Base-by-base conservation (phyloP, 805 yeast species). In the Candida peoriensis region DNA sequence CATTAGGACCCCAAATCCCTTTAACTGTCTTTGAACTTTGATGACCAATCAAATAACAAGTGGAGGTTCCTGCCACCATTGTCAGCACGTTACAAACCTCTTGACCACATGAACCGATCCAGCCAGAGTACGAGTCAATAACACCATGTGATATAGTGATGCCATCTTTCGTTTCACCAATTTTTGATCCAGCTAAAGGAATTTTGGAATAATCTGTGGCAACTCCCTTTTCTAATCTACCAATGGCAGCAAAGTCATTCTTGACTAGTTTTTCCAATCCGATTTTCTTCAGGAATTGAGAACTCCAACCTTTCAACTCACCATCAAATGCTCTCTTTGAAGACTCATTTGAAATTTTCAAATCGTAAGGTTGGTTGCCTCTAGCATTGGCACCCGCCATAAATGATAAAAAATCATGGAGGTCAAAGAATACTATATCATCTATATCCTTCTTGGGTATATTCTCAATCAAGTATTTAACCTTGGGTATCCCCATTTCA, bases 1-100 rank as follows among this genome's bases (percentile, higher is more conserved):
- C 44, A 45, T 70, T 76, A 1, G 82, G 83, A 0, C 84, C 82
- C 84, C 84, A 77, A 4, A 75, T 55, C 0, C 81, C 81, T 0
- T 63, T 58, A 2, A 62, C 44, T 1, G 48, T 34, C 3, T 47
- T 39, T 2, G 25, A 30, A 4, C 20, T 34, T 0, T 38, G 42
- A 18, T 60, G 55, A 0, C 62, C 59, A 10, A 59, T 44, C 11
- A 74, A 42, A 40, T 63, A 75, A 42, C 84, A 77, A 1, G 81
- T 75, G 6, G 80, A 74, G 0, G 82, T 77, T 0, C 82, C 82
- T 1, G 81, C 84, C 6, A 74, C 70, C 69, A 75, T 63, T 2
- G 72, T 60, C 17, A 76, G 43, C 5, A 63, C 47, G 6, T 44
- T 34, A 7, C 42, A 40, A 1, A 51, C 34, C 5, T 38, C 23